Evolutionary conservation across 805 yeast species (phyloP), one percentile per base, ranked within the genome.

Genomic region (Metschnikowia sp.): DNA sequence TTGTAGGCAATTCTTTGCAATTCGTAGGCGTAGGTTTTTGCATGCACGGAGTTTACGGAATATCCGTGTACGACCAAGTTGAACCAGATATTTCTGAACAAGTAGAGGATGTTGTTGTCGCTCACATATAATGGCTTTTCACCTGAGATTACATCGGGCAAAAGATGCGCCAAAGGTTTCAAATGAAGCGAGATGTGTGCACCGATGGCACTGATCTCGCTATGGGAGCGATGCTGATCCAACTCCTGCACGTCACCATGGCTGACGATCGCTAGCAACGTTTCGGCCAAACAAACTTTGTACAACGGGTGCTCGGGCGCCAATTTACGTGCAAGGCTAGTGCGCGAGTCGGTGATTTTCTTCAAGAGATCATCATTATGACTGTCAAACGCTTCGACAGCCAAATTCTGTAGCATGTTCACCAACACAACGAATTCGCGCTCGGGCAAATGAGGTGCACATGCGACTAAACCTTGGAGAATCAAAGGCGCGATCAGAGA

Each of bases 51-150:
- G 33, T 74, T 74, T 46, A 73, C 72, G n/a, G 82, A 77, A 62
- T 83, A 89, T 0, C 99, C 99, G 65, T 94, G 96, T 28, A 91
- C 86, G 4, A 84, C 92, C 76, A 94, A 74, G 60, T 92, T 94
- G 64, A 88, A 89, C 99, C 99, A 94, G 38, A 89, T 82, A 64
- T 94, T 86, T 60, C 95, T 78, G 72, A 92, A 88, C 49, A 83
- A 70, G 39, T 77, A 75, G 40, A 82, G 69, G 1, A 81, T 69
- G 2, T 69, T 70, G 35, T 79, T 78, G 52, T 84, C 80, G 8
- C 62, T 56, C 13, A 68, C 66, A 19, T 59, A 54, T 63, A 58
- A 76, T 0, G 86, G 81, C 5, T 61, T 55, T 29, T 75, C 74
- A 29, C 63, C 65, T 11, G 39, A 47, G 32, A 72, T 71, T 7